Evolutionary conservation across 2,329 filamentous ascomycete species (phyloP), one percentile per base, ranked within the genome.

Genomic region (Elsinoe batatas): DNA sequence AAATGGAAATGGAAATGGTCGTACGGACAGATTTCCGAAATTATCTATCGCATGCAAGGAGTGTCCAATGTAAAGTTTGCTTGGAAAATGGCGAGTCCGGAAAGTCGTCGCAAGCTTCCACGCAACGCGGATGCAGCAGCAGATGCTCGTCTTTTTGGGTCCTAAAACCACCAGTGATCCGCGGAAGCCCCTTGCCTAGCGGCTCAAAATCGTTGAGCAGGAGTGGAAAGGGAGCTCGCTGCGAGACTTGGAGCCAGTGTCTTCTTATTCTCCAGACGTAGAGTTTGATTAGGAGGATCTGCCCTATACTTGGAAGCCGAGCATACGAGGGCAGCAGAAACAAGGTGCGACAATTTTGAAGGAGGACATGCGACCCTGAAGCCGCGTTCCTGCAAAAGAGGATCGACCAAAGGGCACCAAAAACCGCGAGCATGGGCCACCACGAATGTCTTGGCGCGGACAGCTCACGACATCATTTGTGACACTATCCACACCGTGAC

Each of bases 51-150:
- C 26, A 38, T 38, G 47, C 47, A 51, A 51, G 33, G 47, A 51
- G 26, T n/a, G 47, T 22, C 12, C n/a, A 44, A 44, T 5, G 40
- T 20, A 44, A 20, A 44, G 15, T 44, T 6, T 20, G 40, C 8
- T 15, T 7, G 17, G 26, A 15, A 26, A 44, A 44, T 18, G 17
- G 32, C 33, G 18, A 37, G 47, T 38, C 18, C 47, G n/a, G 18
- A 51, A 37, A 51, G 47, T 51, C 47, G 47, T 51, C 47, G 47
- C 47, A 51, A 51, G 36, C 47, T 33, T 51, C 47, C 47, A 51
- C 47, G 47, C 47, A 51, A 51, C 47, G 47, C 18, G 5, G 32
- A 5, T 22, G 26, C 18, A 42, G 18, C 20, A 22, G 18, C 32
- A 51, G 35, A 51, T 36, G 22, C 26, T 17, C 17, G 15, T 17